Evolutionary conservation across 2,329 filamentous ascomycete species (phyloP).

Genomic region (Alternaria infectoria): DNA sequence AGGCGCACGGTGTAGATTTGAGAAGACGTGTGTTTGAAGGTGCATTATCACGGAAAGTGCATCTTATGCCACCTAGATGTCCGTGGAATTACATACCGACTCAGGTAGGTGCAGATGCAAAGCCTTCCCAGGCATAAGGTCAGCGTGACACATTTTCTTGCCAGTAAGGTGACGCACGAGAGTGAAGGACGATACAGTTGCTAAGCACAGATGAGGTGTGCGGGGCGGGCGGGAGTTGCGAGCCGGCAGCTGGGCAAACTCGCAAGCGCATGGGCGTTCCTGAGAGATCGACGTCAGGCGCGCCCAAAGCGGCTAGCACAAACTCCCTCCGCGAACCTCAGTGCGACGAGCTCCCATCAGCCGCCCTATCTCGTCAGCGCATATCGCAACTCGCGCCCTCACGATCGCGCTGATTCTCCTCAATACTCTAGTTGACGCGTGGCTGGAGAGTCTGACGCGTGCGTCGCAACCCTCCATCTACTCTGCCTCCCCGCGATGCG

Average conservation of each 20-base stretch:
- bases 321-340: background rate
- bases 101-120: background rate
- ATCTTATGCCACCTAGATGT: background rate
- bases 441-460: slow-evolving; percentile 48
- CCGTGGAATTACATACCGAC: background rate
- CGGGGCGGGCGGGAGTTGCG: background rate
- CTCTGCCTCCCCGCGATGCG: slow-evolving; percentile 42
- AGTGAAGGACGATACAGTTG: background rate
- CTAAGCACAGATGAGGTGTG: background rate
- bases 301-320: slow-evolving; percentile 17
- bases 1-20: background rate
- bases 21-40: background rate
- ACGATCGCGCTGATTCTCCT: slow-evolving; percentile 37
- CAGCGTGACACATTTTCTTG: background rate
- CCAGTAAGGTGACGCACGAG: background rate
- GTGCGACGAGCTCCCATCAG: slow-evolving; percentile 13
- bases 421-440: slow-evolving; percentile 44
- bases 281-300: background rate
- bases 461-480: slow-evolving; percentile 40
- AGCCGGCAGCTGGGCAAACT: background rate
- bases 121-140: background rate
- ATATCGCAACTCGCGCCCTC: slow-evolving; percentile 23
- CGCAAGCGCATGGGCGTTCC: slow-evolving; percentile 4
- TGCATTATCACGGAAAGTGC: background rate
- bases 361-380: slow-evolving; percentile 17